phyloP scores from a whole-genome alignment of 2,329 filamentous ascomycete genomes.

The Colletotrichum gigasporum region DNA sequence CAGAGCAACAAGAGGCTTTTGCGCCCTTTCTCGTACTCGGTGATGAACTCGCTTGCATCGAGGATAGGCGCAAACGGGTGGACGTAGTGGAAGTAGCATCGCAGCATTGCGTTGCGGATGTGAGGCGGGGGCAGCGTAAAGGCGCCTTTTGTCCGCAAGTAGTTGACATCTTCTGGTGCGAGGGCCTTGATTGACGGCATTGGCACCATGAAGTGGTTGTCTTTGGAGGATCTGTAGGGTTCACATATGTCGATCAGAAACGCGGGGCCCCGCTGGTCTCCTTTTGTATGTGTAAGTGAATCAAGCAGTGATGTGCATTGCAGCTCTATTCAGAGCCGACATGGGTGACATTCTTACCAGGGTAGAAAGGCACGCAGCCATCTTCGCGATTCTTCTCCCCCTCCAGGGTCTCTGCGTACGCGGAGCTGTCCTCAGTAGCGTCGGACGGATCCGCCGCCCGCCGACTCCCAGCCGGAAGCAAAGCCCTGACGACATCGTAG shows the following conservation, averaged over 20 bases:
- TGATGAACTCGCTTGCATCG: conserved; percentile 33
- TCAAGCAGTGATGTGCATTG: neutral
- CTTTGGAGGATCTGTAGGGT: conserved; percentile 13
- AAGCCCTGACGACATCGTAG: conserved; percentile 17
- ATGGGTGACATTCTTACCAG: neutral
- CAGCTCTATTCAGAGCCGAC: neutral
- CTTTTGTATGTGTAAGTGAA: neutral
- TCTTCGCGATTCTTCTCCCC: conserved; percentile 10
- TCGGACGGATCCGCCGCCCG: conserved; percentile 16
- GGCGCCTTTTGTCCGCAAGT: conserved; percentile 27
- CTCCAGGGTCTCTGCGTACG: conserved; percentile 19
- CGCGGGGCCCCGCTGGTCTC: conserved; percentile 15
- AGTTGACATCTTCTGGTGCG: conserved; percentile 21
- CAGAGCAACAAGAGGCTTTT: conserved; percentile 36
- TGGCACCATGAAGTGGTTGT: conserved; percentile 21
- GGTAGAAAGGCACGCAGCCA: conserved; percentile 19
- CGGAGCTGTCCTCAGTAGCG: conserved; percentile 22
- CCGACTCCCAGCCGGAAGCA: neutral
- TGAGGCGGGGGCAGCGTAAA: conserved; percentile 31
- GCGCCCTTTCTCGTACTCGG: conserved; percentile 14
- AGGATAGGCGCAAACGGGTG: conserved; percentile 38
- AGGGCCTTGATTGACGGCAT: conserved; percentile 24
- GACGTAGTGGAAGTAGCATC: conserved; percentile 37
- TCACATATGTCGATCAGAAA: conserved; percentile 24
- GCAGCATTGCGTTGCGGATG: conserved; percentile 31